Evolutionary conservation across 1,139 yeast genomes (phyloP).

Genomic region (Blastobotrys capitulatus): DNA sequence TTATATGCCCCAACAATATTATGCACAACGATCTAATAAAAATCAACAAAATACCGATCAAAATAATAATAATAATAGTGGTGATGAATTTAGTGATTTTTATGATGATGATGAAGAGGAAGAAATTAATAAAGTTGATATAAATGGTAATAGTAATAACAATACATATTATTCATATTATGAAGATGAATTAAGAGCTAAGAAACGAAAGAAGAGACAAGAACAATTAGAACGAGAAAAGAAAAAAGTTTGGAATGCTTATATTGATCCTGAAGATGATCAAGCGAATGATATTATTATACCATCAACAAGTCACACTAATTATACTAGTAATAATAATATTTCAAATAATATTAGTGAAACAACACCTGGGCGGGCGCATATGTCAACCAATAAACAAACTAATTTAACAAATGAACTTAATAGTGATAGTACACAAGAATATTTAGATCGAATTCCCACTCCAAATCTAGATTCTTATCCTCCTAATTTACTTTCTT

Average conservation of each 20-base stretch:
- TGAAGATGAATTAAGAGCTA: slow-evolving; percentile 20
- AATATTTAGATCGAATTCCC: background rate
- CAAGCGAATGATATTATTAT: slow-evolving; percentile 17
- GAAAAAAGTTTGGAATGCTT: slow-evolving; percentile 19
- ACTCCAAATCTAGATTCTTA: background rate
- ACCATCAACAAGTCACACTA: background rate
- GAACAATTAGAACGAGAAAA: slow-evolving; percentile 13
- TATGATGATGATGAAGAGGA: background rate
- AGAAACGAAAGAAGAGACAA: slow-evolving; percentile 12
- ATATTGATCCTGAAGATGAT: slow-evolving; percentile 20
- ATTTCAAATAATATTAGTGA: background rate
- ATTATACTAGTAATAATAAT: background rate
- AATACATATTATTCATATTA: slow-evolving; percentile 12
- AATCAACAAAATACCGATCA: background rate
- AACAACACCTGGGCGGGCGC: background rate
- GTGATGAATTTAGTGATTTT: background rate
- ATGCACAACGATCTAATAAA: background rate
- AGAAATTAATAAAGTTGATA: background rate
- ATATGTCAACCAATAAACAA: background rate
- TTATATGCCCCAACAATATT: slow-evolving; percentile 5
- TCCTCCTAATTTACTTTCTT: background rate
- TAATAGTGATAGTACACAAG: slow-evolving; percentile 2
- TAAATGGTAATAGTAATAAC: background rate
- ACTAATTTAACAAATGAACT: background rate
- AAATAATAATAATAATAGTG: background rate